Conservation (phyloP, 2,329 filamentous ascomycete genomes). For the Xylaria sp. region DNA sequence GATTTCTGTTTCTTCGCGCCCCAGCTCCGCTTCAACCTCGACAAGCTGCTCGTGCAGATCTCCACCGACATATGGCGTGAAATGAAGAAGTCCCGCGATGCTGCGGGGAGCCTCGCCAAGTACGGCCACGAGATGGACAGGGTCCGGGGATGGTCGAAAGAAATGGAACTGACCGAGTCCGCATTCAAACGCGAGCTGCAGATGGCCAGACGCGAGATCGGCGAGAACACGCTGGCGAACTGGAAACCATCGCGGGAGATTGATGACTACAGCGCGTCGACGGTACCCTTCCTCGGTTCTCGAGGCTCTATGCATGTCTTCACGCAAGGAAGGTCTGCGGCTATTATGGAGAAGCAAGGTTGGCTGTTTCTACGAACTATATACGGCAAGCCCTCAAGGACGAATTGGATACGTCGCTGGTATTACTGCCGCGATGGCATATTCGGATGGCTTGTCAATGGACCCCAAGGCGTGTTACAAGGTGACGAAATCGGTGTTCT, state of each 20-base stretch:
- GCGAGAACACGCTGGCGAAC: constrained; percentile 76
- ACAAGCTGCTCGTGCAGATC: constrained; percentile 85
- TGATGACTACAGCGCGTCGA: constrained; percentile 90
- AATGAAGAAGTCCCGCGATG: constrained; percentile 77
- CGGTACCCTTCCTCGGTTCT: constrained; percentile 85
- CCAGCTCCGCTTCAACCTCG: constrained; percentile 83
- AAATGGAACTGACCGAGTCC: constrained; percentile 91
- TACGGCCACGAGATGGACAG: constrained; percentile 88
- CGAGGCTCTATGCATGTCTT: constrained; percentile 74
- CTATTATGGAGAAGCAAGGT: constrained; percentile 83
- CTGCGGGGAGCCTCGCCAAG: constrained; percentile 70
- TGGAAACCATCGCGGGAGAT: constrained; percentile 89
- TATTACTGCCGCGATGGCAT: constrained; percentile 96
- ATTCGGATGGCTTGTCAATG: constrained; percentile 92
- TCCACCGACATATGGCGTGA: constrained; percentile 91
- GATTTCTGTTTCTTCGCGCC: constrained; percentile 92
- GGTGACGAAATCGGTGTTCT: constrained; percentile 96
- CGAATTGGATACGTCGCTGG: constrained; percentile 92
- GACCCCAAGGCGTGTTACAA: constrained; percentile 87
- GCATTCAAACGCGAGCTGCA: constrained; percentile 85
- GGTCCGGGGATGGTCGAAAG: constrained; percentile 89
- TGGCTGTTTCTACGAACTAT: constrained; percentile 89
- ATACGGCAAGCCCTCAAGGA: constrained; percentile 87
- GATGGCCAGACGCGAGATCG: constrained; percentile 81
- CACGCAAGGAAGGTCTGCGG: constrained; percentile 60